Evolutionary conservation across 2,329 filamentous ascomycete species (phyloP), one percentile per base, ranked within the genome.

Genomic region (Waltergamsia citrina): DNA sequence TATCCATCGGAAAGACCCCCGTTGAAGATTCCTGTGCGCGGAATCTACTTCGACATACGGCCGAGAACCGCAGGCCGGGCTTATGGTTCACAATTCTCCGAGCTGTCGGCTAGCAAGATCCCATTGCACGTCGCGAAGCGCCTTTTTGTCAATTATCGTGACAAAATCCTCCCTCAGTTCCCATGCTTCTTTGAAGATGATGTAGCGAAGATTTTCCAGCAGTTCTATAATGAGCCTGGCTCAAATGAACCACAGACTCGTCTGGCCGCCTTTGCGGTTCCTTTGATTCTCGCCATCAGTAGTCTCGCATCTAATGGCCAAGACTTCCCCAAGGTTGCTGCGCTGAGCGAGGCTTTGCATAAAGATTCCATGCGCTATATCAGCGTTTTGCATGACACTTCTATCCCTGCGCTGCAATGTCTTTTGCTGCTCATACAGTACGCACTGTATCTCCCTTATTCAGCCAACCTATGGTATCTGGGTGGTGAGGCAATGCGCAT

Each of bases 401-500:
- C 36, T 14, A 34, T 43, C 6, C 29, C 15, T 8, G 28, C 38
- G 9, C 27, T 46, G 20, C 38, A 38, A 9, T 44, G 43, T 16
- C 16, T 33, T 30, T 33, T 47, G 3, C 27, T 47, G 11, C 38
- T 47, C 12, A 39, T 43, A 9, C 44, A 46, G 29, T 18, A 42
- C 10, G 38, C 38, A 10, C 33, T 46, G 14, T 30, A 42, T 16
- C 32, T 47, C 12, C 44, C 44, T 15, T 38, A 42, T 31, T 40
- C 38, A 4, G 34, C 18, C 3, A 47, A 47, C 26, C 33, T 43
- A 17, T 46, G 42, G 42, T 47, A 43, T 19, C 29, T 43, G 29
- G 42, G 31, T 5, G 42, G 43, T 7, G 44, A 47, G 38, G 42
- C 43, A 7, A 41, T 46, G 38, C 39, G 45, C 8, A 46, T 47